Evolutionary conservation across 2,329 filamentous ascomycete genomes (phyloP).

Genomic region (Sporothrix globosa): DNA sequence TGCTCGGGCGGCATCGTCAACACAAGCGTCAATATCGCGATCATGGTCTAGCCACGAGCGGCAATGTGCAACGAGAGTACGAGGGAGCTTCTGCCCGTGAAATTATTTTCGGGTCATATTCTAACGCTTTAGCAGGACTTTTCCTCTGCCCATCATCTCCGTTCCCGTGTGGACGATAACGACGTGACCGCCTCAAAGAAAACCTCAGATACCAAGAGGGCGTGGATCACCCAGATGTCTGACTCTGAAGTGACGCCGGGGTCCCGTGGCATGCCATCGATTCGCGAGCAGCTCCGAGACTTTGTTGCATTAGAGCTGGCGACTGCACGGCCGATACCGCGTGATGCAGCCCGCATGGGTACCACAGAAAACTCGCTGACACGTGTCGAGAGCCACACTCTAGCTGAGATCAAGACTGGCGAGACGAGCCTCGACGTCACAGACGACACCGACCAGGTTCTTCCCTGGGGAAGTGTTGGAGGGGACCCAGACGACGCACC

Average conservation of each 20-base stretch:
- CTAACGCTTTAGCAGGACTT: not conserved
- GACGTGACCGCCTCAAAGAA: not conserved
- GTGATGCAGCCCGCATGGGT: conserved; percentile 40
- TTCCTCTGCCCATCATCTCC: not conserved
- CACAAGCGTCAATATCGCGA: not conserved
- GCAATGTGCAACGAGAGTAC: not conserved
- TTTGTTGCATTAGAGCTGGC: conserved; percentile 36
- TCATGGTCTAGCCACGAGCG: not conserved
- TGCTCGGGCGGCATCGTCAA: not conserved
- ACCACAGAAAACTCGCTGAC: conserved; percentile 45
- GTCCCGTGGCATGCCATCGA: conserved; percentile 32
- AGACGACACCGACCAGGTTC: conserved; percentile 36
- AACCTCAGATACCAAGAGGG: not conserved
- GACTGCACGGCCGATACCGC: conserved; percentile 9
- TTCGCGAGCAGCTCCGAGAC: conserved; percentile 49
- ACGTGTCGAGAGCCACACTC: conserved; percentile 42
- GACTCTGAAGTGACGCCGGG: not conserved
- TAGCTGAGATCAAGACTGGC: conserved; percentile 39
- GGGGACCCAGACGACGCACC: conserved; percentile 35
- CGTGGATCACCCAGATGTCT: not conserved
- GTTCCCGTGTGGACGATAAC: not conserved
- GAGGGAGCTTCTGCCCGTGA: not conserved
- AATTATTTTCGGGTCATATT: not conserved
- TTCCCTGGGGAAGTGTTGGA: conserved; percentile 44
- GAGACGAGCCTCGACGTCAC: not conserved